These are phyloP conservation scores for Aspergillus ustus DNA, from an alignment of 2,329 filamentous ascomycete species.

Conservation along the genomic window DNA sequence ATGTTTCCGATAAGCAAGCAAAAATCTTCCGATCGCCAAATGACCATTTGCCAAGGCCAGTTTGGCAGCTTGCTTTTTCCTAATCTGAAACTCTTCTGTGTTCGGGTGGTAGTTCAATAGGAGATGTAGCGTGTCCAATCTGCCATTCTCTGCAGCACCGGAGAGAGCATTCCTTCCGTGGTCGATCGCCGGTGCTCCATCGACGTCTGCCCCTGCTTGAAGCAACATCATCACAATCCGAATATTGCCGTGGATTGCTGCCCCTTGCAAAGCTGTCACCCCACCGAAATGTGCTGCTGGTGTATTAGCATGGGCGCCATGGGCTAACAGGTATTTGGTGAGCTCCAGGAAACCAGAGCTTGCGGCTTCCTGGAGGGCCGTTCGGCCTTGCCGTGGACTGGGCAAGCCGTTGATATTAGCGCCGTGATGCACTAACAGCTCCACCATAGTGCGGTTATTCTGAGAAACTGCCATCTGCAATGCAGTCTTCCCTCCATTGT, in stretches of 20 bases:
- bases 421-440: constrained; percentile 13
- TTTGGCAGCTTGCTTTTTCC: constrained; percentile 16
- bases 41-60: constrained; percentile 18
- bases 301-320: constrained; percentile 26
- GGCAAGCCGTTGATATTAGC: constrained; percentile 31
- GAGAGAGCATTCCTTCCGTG: constrained; percentile 36
- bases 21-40: constrained; percentile 20
- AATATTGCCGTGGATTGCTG: constrained; percentile 24
- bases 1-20: constrained; percentile 19
- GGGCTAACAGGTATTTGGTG: constrained; percentile 20
- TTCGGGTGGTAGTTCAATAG: constrained; percentile 21
- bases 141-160: constrained; percentile 37
- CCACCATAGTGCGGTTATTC: constrained; percentile 19
- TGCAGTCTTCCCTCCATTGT: constrained; percentile 16
- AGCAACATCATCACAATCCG: constrained; percentile 27
- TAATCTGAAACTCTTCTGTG: constrained; percentile 21
- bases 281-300: constrained; percentile 18
- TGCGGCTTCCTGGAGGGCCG: constrained; percentile 12
- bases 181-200: constrained; percentile 21
- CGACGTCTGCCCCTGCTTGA: constrained; percentile 29
- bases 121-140: constrained; percentile 35
- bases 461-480: constrained; percentile 20
- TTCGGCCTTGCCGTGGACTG: constrained; percentile 17
- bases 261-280: constrained; percentile 31
- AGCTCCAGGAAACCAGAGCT: constrained; percentile 4